A percentile compares a stretch with the other conserved stretches of the same genome.
phyloP scores from a whole-genome alignment of 1,139 yeast genomes.

The Candida gigantensis region DNA sequence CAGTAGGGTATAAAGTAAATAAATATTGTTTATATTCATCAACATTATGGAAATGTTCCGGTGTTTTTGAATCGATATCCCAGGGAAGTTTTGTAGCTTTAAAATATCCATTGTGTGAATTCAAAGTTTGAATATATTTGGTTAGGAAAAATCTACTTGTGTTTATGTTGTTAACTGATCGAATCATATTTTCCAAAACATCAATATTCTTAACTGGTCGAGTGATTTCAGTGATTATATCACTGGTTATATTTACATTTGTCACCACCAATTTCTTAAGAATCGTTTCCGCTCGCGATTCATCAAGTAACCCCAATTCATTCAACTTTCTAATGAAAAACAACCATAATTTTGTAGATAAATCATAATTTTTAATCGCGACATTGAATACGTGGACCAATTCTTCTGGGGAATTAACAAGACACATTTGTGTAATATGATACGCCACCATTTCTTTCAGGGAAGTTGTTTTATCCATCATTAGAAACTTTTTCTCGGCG shows the following conservation, averaged over 20 bases:
- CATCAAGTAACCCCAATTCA: conserved; percentile 35
- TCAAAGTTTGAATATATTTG: conserved; percentile 31
- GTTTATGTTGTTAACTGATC: neutral
- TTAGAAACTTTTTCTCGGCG: conserved; percentile 27
- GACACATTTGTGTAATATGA: conserved; percentile 26
- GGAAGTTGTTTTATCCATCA: conserved; percentile 7
- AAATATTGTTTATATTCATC: conserved; percentile 27
- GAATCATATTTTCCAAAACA: conserved; percentile 11
- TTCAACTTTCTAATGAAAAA: conserved; percentile 35
- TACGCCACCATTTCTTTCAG: conserved; percentile 24
- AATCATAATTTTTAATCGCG: conserved; percentile 23
- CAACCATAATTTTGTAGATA: conserved; percentile 37
- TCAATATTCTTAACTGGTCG: conserved; percentile 23
- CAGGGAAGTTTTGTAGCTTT: conserved; percentile 19
- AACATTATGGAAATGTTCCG: conserved; percentile 15
- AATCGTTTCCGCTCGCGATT: conserved; percentile 28
- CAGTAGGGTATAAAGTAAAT: conserved; percentile 20
- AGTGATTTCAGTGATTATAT: conserved; percentile 28
- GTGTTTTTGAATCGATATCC: conserved; percentile 16
- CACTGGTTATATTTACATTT: conserved; percentile 32
- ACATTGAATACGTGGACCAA: conserved; percentile 33
- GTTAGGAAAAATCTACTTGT: conserved; percentile 19
- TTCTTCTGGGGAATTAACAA: conserved; percentile 35
- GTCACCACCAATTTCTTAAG: conserved; percentile 26
- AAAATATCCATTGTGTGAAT: conserved; percentile 11